phyloP scores from a whole-genome alignment of 2,329 filamentous ascomycete genomes.

The Colletotrichum higginsianum region DNA sequence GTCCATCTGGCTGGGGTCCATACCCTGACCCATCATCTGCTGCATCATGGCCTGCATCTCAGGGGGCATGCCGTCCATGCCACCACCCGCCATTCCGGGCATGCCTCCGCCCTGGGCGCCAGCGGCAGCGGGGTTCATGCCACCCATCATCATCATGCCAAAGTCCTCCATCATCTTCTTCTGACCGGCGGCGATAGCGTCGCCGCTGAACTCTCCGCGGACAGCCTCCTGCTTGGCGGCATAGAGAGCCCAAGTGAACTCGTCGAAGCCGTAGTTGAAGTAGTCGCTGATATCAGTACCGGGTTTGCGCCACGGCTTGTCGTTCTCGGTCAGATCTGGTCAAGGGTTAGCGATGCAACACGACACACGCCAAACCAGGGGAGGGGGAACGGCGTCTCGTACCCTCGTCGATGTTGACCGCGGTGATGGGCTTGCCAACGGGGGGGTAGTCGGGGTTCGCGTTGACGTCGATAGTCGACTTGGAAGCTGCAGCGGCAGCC shows the following conservation, averaged over 20 bases:
- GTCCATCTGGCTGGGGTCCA: constrained; percentile 78
- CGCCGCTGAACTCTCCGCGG: constrained; percentile 81
- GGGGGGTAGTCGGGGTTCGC: constrained; percentile 84
- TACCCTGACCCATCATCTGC: constrained; percentile 77
- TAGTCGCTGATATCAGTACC: constrained; percentile 96
- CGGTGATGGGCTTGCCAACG: constrained; percentile 85
- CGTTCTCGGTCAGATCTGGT: constrained; percentile 79
- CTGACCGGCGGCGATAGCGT: constrained; percentile 72
- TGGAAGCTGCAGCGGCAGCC: constrained; percentile 77
- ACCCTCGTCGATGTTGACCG: constrained; percentile 81
- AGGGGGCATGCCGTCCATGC: constrained; percentile 75
- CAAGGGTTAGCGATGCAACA: constrained; percentile 11
- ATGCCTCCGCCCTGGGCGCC: constrained; percentile 54
- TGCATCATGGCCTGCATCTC: constrained; percentile 81
- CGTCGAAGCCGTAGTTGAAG: constrained; percentile 99
- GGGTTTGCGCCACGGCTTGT: constrained; percentile 95
- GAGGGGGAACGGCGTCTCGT: constrained; percentile 26
- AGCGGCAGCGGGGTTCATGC: constrained; percentile 57
- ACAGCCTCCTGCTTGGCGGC: constrained; percentile 89
- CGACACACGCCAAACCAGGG: neutral
- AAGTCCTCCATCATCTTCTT: constrained; percentile 87
- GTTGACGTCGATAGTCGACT: constrained; percentile 88
- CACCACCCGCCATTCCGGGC: constrained; percentile 60
- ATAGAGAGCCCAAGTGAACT: constrained; percentile 98
- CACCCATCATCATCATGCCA: constrained; percentile 78